A percentile compares a stretch with the other conserved stretches of the same genome.
Conservation (phyloP, 768 basidiomycete genomes). For the Pleurotus tuber-regium region DNA sequence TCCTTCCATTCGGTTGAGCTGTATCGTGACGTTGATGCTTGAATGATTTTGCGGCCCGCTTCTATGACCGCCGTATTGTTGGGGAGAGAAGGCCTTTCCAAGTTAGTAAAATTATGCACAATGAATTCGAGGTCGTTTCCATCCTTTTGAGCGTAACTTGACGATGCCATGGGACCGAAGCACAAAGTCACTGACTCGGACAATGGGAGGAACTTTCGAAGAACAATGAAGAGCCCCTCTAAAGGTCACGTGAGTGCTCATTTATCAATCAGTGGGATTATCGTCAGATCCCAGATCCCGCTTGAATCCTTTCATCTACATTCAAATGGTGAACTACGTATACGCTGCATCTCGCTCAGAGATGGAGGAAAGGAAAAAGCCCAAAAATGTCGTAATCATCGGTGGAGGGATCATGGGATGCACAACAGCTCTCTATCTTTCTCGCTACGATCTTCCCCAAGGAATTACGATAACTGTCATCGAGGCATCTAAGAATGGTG, state of each 20-base stretch:
- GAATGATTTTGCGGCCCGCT: not conserved
- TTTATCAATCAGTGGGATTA: not conserved
- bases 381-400: slow-evolving; percentile 62
- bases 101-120: slow-evolving; percentile 3
- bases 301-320: slow-evolving; percentile 7
- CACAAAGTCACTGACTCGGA: not conserved
- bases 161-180: slow-evolving; percentile 2
- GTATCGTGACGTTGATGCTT: not conserved
- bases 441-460: slow-evolving; percentile 43
- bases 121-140: not conserved
- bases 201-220: not conserved
- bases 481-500: slow-evolving; percentile 63
- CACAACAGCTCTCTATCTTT: slow-evolving; percentile 78
- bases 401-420: slow-evolving; percentile 89
- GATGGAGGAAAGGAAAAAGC: not conserved
- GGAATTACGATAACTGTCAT: slow-evolving; percentile 59
- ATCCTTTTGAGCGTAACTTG: not conserved
- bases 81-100: not conserved
- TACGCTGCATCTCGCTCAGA: not conserved
- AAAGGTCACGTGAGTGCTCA: not conserved
- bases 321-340: too few relatives aligned
- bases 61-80: not conserved
- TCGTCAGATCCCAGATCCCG: slow-evolving; percentile 9
- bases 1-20: not conserved
- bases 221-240: not conserved